Evolutionary conservation across 495 filamentous ascomycete genomes (phyloP), one percentile per base, ranked within the genome.

Genomic region (Chaetomium cochliodes): DNA sequence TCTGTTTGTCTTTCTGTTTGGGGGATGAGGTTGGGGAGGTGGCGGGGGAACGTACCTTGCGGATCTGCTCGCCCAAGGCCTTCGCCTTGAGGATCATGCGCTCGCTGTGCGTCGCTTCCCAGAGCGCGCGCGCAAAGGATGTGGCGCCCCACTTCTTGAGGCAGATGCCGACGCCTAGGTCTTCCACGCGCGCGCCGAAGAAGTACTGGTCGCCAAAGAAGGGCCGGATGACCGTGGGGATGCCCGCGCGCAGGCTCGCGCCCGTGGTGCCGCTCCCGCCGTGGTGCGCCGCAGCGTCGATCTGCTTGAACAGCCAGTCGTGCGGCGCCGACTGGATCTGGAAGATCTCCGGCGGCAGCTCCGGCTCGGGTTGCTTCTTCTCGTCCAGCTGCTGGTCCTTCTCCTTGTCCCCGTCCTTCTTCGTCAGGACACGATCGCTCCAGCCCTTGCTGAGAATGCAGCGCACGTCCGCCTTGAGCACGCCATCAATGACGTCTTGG

Each of bases 151-250:
- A 82, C 76, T 90, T 96, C 78, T 89, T 92, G 74, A 98, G 81
- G 70, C 86, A 92, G 56, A 96, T 88, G 3, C 94, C 94, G 12
- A 98, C 93, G 3, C 94, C 93, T 5, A 98, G 76, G 70, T 97
- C 92, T 74, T 97, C 92, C 5, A 98, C 87, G 0, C 94, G 86
- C 16, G 81, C 85, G 2, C 91, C 94, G 71, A 93, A 98, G 80
- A 98, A 98, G 81, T 91, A 96, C 70, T 98, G 94, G 67, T 98
- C 94, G 5, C 94, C 94, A 73, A 98, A 98, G 77, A 97, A 98
- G 0, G 94, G 94, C 65, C 96, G 93, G 71, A 98, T 87, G 64
- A 98, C 92, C 3, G 94, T 98, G 0, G 94, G 96, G 22, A 97
- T 84, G 15, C 94, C 94, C 11, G 93, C 93, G 58, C 94, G 84